A percentile compares a stretch with the other conserved stretches of the same genome.
Conservation (phyloP, 192 early-diverging fungal genomes). For the Thoreauomyces humboldtii region DNA sequence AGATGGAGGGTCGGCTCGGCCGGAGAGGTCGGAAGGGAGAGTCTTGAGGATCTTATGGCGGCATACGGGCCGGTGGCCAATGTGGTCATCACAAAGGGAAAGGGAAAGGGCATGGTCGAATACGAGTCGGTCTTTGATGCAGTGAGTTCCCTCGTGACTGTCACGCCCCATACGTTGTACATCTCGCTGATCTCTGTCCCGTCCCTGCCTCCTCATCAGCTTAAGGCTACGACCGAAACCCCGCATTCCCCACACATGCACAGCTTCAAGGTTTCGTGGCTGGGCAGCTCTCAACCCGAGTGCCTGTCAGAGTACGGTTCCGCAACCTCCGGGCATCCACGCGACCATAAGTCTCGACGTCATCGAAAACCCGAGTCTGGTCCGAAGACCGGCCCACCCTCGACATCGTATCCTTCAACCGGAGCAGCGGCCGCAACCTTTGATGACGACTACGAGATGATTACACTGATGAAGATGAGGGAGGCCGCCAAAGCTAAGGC, state of each 20-base stretch:
- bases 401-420: no score
- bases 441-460: conserved; percentile 29
- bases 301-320: no score
- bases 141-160: background rate
- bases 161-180: background rate
- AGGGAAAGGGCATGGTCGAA: conserved; percentile 16
- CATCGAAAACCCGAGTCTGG: no score
- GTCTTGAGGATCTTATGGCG: background rate
- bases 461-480: conserved; percentile 22
- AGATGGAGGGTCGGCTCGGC: conserved; percentile 19
- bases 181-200: background rate
- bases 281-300: background rate
- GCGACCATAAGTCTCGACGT: no score
- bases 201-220: background rate
- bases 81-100: conserved; percentile 23
- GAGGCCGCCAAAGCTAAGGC: conserved; percentile 9
- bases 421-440: background rate
- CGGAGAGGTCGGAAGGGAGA: background rate
- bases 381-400: no score
- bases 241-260: background rate
- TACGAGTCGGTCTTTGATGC: conserved; percentile 19
- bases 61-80: conserved; percentile 13
- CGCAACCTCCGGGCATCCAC: no score
- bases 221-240: no score
- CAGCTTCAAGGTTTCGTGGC: conserved; percentile 15